Conservation (phyloP, 2,329 filamentous ascomycete species). For the Fusarium vanettenii region DNA sequence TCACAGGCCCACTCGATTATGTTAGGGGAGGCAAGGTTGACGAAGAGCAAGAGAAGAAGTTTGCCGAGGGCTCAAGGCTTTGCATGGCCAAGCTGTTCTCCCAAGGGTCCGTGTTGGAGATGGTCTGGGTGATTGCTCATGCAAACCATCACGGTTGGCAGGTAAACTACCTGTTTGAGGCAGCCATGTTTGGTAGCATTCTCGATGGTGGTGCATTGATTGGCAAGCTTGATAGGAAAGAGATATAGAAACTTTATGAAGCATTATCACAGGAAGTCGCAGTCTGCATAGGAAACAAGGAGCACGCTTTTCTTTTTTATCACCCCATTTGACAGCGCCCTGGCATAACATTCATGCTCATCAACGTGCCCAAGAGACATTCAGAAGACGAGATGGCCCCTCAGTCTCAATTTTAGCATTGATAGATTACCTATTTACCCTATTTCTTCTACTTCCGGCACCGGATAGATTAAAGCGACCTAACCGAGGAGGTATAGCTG, state of each 20-base stretch:
- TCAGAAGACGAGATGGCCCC: neutral
- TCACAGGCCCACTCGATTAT: conserved; percentile 28
- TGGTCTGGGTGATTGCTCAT: conserved; percentile 41
- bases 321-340: neutral
- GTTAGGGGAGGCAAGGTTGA: conserved; percentile 26
- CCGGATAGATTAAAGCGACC: neutral
- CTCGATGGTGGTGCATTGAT: conserved; percentile 44
- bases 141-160: conserved; percentile 45
- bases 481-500: neutral
- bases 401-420: neutral
- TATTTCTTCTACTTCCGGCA: neutral
- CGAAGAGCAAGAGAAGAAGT: conserved; percentile 13
- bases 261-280: neutral
- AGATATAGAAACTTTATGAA: neutral
- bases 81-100: conserved; percentile 40
- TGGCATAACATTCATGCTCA: neutral
- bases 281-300: neutral
- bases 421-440: neutral
- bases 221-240: conserved; percentile 45
- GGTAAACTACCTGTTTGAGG: conserved; percentile 47
- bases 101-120: conserved; percentile 29
- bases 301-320: neutral
- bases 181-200: conserved; percentile 49
- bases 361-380: neutral
- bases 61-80: conserved; percentile 31